phyloP scores from a whole-genome alignment of 139 green algal genomes.

The Tetradesmus lagerheimii region DNA sequence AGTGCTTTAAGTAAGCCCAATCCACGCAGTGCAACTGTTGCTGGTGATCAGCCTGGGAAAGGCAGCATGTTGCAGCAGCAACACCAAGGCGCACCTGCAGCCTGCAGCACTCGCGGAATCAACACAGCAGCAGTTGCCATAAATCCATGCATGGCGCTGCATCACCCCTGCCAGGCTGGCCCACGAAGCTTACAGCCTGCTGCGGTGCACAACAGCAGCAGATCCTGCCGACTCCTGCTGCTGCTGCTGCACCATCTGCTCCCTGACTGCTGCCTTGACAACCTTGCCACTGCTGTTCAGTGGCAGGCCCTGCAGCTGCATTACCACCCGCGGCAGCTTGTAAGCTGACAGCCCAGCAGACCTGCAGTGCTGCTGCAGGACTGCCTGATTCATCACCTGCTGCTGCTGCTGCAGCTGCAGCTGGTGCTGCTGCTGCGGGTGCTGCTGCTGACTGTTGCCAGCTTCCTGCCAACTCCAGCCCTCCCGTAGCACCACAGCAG shows the following conservation, averaged over 20 bases:
- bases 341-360: constrained; percentile 67
- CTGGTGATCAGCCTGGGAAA: too few species aligned
- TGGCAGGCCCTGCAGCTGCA: constrained; percentile 54
- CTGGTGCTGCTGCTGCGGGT: background rate
- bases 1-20: too few species aligned
- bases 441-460: constrained; percentile 11
- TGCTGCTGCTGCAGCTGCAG: background rate
- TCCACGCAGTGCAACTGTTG: too few species aligned
- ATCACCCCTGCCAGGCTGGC: background rate
- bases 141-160: too few species aligned
- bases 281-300: constrained; percentile 80
- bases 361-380: constrained; percentile 56
- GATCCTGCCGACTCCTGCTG: background rate
- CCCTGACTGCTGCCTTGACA: constrained; percentile 66
- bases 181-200: background rate
- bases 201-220: background rate
- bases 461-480: constrained; percentile 58
- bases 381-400: background rate
- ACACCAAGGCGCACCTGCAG: too few species aligned
- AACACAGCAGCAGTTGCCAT: too few species aligned
- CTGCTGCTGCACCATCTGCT: constrained; percentile 43
- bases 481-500: constrained; percentile 65
- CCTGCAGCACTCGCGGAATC: too few species aligned
- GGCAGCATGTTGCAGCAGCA: too few species aligned
- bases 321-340: constrained; percentile 72